A percentile compares a stretch with the other conserved stretches of the same genome.
Conservation (phyloP, 495 filamentous ascomycete species). For the Penicillium coprophilum region DNA sequence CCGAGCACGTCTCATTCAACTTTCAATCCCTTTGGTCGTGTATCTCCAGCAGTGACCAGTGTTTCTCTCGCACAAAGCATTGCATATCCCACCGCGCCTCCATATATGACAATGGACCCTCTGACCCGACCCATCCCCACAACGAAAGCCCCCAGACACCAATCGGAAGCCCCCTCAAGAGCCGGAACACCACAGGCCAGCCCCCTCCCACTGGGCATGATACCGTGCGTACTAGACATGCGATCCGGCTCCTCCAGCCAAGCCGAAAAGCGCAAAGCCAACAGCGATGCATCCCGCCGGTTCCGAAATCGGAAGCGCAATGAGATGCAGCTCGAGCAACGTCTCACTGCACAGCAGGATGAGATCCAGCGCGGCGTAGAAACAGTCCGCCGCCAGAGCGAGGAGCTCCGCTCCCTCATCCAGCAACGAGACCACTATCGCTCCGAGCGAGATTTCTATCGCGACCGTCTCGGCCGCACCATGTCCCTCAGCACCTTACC, state of each 20-base stretch:
- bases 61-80: constrained; percentile 25
- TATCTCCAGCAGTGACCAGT: constrained; percentile 41
- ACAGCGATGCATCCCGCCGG: constrained; percentile 87
- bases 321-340: constrained; percentile 71
- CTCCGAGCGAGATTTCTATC: constrained; percentile 63
- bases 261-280: constrained; percentile 89
- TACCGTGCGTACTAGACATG: constrained; percentile 65
- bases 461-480: constrained; percentile 58
- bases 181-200: constrained; percentile 37
- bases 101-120: constrained; percentile 35
- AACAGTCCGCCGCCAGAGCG: constrained; percentile 55
- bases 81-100: constrained; percentile 20
- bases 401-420: constrained; percentile 55
- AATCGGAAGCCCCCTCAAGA: constrained; percentile 39
- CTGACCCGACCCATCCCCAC: constrained; percentile 27
- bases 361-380: constrained; percentile 58
- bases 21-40: constrained; percentile 49
- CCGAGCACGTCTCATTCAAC: constrained; percentile 54
- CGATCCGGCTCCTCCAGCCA: constrained; percentile 81
- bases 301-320: constrained; percentile 91
- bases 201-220: constrained; percentile 47
- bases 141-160: constrained; percentile 28
- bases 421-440: constrained; percentile 56
- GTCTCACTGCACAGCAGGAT: constrained; percentile 54
- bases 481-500: constrained; percentile 44